A percentile compares a stretch with the other conserved stretches of the same genome.
Evolutionary conservation across 306 rosid genomes (phyloP).

Genomic region (Lablab purpureus): DNA sequence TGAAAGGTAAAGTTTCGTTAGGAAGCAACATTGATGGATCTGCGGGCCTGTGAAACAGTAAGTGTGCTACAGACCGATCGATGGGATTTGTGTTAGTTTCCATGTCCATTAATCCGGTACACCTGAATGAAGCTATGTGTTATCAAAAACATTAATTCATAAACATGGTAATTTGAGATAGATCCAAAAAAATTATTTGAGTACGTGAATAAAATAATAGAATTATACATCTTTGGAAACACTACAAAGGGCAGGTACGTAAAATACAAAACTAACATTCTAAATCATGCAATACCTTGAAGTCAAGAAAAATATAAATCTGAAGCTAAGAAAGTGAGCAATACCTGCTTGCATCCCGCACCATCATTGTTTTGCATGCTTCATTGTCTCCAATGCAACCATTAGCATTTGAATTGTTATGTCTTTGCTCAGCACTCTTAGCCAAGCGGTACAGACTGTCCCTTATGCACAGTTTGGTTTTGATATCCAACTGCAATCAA

Average conservation of each 20-base stretch:
- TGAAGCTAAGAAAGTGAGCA: conserved; percentile 32
- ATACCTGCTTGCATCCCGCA: conserved; percentile 67
- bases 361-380: conserved; percentile 52
- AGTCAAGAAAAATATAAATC: conserved; percentile 5
- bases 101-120: conserved; percentile 67
- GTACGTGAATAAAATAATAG: conserved; percentile 28
- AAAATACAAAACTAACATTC: conserved; percentile 5
- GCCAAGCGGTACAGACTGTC: conserved; percentile 93
- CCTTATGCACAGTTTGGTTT: conserved; percentile 84
- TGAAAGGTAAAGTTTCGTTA: conserved; percentile 45
- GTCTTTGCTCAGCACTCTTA: conserved; percentile 88
- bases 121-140: conserved; percentile 56
- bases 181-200: conserved; percentile 11
- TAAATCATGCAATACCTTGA: not conserved
- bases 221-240: conserved; percentile 13
- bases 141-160: conserved; percentile 41
- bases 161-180: not conserved
- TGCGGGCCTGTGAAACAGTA: conserved; percentile 82
- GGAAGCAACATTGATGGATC: conserved; percentile 57
- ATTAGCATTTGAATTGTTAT: conserved; percentile 52
- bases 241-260: conserved; percentile 11
- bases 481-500: conserved; percentile 73
- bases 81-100: conserved; percentile 89
- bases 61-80: conserved; percentile 89
- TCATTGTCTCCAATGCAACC: conserved; percentile 59